These are phyloP conservation scores for Exophiala xenobiotica DNA, from an alignment of 2,329 filamentous ascomycete genomes.

Conservation along the genomic window DNA sequence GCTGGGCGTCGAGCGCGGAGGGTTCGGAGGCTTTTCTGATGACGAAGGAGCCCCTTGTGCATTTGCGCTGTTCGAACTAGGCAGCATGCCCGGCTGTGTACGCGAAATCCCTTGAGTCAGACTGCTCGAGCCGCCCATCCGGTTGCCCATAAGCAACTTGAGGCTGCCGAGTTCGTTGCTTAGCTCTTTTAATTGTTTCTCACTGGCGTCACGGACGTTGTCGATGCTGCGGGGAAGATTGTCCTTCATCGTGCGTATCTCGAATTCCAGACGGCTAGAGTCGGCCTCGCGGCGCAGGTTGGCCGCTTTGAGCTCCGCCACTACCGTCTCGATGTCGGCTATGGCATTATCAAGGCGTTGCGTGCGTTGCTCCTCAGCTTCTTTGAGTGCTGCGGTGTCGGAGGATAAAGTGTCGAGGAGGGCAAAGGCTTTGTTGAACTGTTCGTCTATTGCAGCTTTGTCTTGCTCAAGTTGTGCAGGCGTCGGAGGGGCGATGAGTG, in stretches of 20 bases:
- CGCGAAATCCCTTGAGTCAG: constrained; percentile 33
- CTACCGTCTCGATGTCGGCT: constrained; percentile 77
- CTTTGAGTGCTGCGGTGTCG: constrained; percentile 85
- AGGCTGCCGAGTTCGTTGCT: constrained; percentile 85
- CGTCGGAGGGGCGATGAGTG: constrained; percentile 88
- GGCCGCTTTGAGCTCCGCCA: constrained; percentile 76
- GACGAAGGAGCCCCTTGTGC: constrained; percentile 20
- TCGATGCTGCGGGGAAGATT: constrained; percentile 85
- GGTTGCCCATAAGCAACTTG: constrained; percentile 76
- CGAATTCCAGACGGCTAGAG: constrained; percentile 78
- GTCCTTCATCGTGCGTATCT: constrained; percentile 78
- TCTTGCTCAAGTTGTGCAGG: constrained; percentile 91
- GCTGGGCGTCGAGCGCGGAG: constrained; percentile 15
- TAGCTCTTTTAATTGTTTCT: constrained; percentile 78
- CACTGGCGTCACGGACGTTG: constrained; percentile 79
- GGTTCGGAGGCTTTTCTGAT: constrained; percentile 13
- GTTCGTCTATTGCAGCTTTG: constrained; percentile 86
- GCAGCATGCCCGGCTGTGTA: constrained; percentile 34
- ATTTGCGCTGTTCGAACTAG: constrained; percentile 28
- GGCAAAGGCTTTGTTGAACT: constrained; percentile 87
- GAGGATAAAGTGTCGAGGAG: constrained; percentile 88
- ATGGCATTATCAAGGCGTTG: constrained; percentile 79
- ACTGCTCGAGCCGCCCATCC: constrained; percentile 44
- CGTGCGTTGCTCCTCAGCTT: constrained; percentile 79
- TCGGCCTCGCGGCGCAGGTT: constrained; percentile 84